phyloP scores from a whole-genome alignment of 345 rosid genomes.

The Cochlearia excelsa region DNA sequence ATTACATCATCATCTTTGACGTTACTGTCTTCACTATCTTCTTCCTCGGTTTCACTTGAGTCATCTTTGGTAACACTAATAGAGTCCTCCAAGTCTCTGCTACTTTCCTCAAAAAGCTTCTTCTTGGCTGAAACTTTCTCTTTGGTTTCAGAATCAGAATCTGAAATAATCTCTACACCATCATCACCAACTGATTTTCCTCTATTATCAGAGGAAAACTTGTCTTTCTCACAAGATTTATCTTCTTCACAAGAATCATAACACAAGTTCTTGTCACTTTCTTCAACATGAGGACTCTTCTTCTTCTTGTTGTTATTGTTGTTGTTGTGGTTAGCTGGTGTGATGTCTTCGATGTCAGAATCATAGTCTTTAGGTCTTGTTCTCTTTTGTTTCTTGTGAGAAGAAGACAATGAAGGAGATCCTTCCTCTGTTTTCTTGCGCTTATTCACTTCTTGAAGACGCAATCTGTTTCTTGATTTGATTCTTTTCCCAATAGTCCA shows the following conservation, averaged over 20 bases:
- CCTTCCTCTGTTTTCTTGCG: neutral
- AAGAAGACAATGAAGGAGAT: neutral
- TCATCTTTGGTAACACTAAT: constrained; percentile 17
- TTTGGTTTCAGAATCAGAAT: constrained; percentile 30
- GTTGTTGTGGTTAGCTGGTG: neutral
- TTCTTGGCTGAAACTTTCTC: constrained; percentile 13
- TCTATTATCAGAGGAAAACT: constrained; percentile 6
- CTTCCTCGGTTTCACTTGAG: neutral
- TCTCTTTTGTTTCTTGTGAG: neutral
- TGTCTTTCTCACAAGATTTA: constrained; percentile 1
- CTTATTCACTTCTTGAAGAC: neutral
- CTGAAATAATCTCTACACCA: constrained; percentile 27
- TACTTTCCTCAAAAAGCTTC: constrained; percentile 9
- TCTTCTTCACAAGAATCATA: neutral
- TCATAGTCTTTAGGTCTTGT: neutral
- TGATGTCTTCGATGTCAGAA: neutral
- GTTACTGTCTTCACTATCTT: neutral
- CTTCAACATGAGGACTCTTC: too few relatives aligned
- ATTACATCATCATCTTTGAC: neutral
- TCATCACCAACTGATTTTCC: neutral
- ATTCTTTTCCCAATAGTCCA: neutral
- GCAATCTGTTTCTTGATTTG: neutral
- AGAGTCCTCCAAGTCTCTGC: constrained; percentile 1
- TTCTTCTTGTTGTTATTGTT: too few relatives aligned
- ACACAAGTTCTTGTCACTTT: too few relatives aligned